Evolutionary conservation across 2,329 filamentous ascomycete genomes (phyloP), one percentile per base, ranked within the genome.

Genomic region (Sclerotinia spermophila): DNA sequence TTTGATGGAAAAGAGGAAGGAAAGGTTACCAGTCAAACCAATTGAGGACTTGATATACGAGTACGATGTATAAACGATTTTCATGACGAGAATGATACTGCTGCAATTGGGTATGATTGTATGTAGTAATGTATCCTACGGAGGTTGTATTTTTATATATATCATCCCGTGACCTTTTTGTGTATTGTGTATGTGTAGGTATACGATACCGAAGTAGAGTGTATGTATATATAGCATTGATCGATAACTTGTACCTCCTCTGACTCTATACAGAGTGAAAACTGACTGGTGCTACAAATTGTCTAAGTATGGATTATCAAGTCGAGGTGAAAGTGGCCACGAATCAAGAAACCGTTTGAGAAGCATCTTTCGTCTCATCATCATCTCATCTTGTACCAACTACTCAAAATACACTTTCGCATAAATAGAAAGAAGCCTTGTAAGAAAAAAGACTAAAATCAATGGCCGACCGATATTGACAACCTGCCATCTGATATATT

Each of bases 401-500:
- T n/a, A n/a, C n/a, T n/a, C n/a, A 17, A 8, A n/a, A 3, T 19
- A 42, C 11, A 19, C n/a, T 48, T 33, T 38, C 27, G 60, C 60
- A 64, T 64, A 30, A 64, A 48, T 7, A 35, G n/a, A n/a, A n/a
- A n/a, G 10, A 60, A 42, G 58, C 58, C 58, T 27, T 21, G 60
- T 19, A 48, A 17, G n/a, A 19, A n/a, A n/a, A n/a, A n/a, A n/a
- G n/a, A n/a, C n/a, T n/a, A n/a, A n/a, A n/a, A n/a, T n/a, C n/a
- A n/a, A n/a, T n/a, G n/a, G n/a, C n/a, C n/a, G n/a, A n/a, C n/a
- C n/a, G n/a, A n/a, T n/a, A n/a, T 65, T 27, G 42, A 45, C 13
- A 64, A 42, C 58, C 56, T 59, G 58, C 58, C 58, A 60, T 60
- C 38, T 42, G 21, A 51, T 38, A 51, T 64, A 27, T 64, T n/a